Conservation (phyloP, 768 basidiomycete genomes). For the Guyanaporus albipodus region DNA sequence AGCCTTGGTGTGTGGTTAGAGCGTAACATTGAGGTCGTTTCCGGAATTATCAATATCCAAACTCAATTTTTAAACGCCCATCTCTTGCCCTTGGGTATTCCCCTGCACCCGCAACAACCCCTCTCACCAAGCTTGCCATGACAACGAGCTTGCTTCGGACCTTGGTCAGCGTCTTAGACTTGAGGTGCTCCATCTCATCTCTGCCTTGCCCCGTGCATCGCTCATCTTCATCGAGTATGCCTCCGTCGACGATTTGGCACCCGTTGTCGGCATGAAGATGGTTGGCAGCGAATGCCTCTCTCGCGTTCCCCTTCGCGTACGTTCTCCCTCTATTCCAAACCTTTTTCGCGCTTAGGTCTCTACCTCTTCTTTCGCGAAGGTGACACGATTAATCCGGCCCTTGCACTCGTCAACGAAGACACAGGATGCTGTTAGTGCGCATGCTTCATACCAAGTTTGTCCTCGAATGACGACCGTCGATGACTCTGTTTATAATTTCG, state of each 20-base stretch:
- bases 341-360: too few relatives aligned
- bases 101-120: conserved; percentile 27
- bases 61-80: conserved; percentile 11
- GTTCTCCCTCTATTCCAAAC: background rate
- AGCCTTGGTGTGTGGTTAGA: too few relatives aligned
- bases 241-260: conserved; percentile 11
- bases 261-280: conserved; percentile 24
- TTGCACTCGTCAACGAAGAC: conserved; percentile 27
- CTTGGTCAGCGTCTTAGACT: conserved; percentile 33
- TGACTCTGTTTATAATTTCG: conserved; percentile 9
- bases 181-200: conserved; percentile 31
- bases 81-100: conserved; percentile 10
- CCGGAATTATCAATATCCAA: background rate
- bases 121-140: conserved; percentile 29
- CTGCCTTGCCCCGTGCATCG: conserved; percentile 27
- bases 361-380: conserved; percentile 28
- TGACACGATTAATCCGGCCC: conserved; percentile 19
- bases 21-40: too few relatives aligned
- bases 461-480: conserved; percentile 16
- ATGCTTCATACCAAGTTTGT: conserved; percentile 29
- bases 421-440: conserved; percentile 31
- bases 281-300: conserved; percentile 31
- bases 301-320: conserved; percentile 31
- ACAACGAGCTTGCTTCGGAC: conserved; percentile 32
- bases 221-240: conserved; percentile 26